Conservation (phyloP, 768 basidiomycete species). For the Lenzites betulinus region DNA sequence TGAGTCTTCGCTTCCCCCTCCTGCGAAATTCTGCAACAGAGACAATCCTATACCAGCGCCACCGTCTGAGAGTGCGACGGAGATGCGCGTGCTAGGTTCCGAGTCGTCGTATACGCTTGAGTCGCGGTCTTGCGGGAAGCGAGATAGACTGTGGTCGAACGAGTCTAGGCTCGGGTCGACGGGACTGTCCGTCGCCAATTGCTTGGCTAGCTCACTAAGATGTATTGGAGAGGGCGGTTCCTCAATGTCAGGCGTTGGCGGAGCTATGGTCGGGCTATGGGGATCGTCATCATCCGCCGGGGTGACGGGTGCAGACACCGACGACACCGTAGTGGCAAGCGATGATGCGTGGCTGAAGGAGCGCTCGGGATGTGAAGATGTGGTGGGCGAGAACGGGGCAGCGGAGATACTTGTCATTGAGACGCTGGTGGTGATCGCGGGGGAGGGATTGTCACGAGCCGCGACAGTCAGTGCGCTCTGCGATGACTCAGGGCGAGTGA, state of each 20-base stretch:
- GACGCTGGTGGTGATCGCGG: constrained; percentile 3
- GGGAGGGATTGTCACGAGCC: constrained; percentile 17
- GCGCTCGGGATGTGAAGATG: constrained; percentile 10
- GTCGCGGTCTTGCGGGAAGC: constrained; percentile 1
- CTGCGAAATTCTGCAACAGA: constrained; percentile 53
- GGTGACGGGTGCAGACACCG: constrained; percentile 9
- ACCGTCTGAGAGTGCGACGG: constrained; percentile 52
- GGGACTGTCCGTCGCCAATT: constrained; percentile 15
- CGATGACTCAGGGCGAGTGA: constrained; percentile 29
- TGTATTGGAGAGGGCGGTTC: constrained; percentile 9
- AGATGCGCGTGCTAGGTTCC: constrained; percentile 34
- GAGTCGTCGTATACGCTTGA: constrained; percentile 17
- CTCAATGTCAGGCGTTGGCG: background rate
- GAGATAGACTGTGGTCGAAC: constrained; percentile 1
- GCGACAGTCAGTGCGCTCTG: constrained; percentile 28
- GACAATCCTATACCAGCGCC: constrained; percentile 71
- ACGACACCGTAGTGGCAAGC: constrained; percentile 5
- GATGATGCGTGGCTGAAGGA: constrained; percentile 21
- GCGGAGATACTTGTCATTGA: background rate
- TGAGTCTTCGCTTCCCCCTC: constrained; percentile 36
- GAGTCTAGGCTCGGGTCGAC: constrained; percentile 10
- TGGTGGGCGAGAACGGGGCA: background rate
- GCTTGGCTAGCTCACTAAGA: constrained; percentile 13
- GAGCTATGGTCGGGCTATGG: constrained; percentile 3
- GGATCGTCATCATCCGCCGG: constrained; percentile 12